These are phyloP conservation scores for Cercophora scortea DNA, from an alignment of 495 filamentous ascomycete species.

Conservation along the genomic window DNA sequence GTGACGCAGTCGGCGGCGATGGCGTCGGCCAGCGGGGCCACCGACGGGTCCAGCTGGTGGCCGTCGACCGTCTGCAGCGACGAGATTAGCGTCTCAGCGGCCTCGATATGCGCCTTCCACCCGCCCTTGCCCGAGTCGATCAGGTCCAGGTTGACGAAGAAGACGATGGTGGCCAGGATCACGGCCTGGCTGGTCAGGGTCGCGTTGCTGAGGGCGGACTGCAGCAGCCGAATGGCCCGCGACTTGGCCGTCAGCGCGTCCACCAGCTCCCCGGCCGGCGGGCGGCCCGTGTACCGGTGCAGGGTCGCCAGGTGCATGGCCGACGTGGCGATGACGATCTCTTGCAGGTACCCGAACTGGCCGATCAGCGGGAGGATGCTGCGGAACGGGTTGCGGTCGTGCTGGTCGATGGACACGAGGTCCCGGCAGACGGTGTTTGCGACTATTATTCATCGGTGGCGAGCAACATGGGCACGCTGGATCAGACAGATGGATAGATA, in stretches of 20 bases:
- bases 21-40: constrained; percentile 28
- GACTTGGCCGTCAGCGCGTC: constrained; percentile 45
- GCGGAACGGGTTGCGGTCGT: constrained; percentile 42
- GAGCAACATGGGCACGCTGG: too few species aligned
- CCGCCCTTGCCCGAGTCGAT: constrained; percentile 47
- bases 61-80: constrained; percentile 12
- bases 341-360: constrained; percentile 35
- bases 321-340: constrained; percentile 45
- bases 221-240: constrained; percentile 38
- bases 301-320: constrained; percentile 46
- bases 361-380: constrained; percentile 38
- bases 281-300: constrained; percentile 14
- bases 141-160: constrained; percentile 51
- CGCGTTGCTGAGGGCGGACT: constrained; percentile 20
- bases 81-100: constrained; percentile 36
- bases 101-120: constrained; percentile 49
- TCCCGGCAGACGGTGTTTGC: constrained; percentile 43
- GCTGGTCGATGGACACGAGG: constrained; percentile 44
- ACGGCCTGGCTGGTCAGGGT: constrained; percentile 31
- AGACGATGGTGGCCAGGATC: constrained; percentile 42
- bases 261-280: constrained; percentile 20
- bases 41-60: constrained; percentile 17
- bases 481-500: background rate
- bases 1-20: constrained; percentile 40
- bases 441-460: too few species aligned